These are phyloP conservation scores for Lasiodiplodia hormozganensis DNA, from an alignment of 2,329 filamentous ascomycete genomes.

Conservation along the genomic window DNA sequence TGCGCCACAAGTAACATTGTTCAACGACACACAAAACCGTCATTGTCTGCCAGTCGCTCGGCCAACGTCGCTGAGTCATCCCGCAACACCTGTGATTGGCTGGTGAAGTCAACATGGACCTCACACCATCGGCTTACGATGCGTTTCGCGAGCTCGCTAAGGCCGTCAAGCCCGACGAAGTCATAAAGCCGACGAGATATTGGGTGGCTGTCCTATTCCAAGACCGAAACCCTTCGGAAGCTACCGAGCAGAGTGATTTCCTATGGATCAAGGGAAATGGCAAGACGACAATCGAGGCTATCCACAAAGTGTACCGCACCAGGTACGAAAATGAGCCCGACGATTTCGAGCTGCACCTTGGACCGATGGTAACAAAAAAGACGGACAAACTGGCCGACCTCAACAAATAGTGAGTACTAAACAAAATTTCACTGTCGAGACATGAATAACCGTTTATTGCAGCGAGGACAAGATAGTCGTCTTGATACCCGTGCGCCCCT, in stretches of 20 bases:
- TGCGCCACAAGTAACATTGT: background rate
- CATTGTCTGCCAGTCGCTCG: background rate
- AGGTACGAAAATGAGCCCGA: background rate
- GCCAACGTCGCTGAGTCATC: background rate
- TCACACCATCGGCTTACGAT: background rate
- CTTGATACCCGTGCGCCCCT: background rate
- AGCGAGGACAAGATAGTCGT: conserved; percentile 5
- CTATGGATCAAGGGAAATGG: conserved; percentile 46
- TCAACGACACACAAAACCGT: background rate
- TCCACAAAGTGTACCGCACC: conserved; percentile 34
- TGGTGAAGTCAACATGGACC: background rate
- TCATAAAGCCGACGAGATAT: conserved; percentile 37
- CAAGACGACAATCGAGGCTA: conserved; percentile 31
- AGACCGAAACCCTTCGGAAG: conserved; percentile 32
- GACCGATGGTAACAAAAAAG: background rate
- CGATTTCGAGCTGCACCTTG: conserved; percentile 35
- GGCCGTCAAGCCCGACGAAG: conserved; percentile 32
- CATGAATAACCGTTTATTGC: conserved; percentile 25
- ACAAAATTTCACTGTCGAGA: background rate
- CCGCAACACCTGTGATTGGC: background rate
- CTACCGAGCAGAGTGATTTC: conserved; percentile 38
- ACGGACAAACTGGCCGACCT: background rate
- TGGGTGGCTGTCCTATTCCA: conserved; percentile 45
- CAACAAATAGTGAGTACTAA: conserved; percentile 4
- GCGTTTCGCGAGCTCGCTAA: conserved; percentile 28